Base-by-base conservation (phyloP, 1,139 yeast genomes). In the Torulaspora globosa region DNA sequence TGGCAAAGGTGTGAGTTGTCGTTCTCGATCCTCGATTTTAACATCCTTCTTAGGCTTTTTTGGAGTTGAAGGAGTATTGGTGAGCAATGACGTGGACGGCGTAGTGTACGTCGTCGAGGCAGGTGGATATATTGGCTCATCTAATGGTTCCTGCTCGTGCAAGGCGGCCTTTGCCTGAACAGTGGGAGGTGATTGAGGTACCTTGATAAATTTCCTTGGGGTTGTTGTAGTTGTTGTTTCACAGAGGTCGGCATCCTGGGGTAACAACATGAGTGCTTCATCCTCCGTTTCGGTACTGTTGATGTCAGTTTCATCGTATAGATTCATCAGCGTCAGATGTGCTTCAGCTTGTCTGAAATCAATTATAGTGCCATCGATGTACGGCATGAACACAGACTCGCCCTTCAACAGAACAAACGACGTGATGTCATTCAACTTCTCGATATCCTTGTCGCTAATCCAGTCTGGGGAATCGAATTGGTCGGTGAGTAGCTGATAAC, bases 321-420 rank as follows among this genome's bases (percentile, higher is more conserved):
- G 14, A 11, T 47, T 37, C 37, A 45, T 48, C 42, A 48, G 9
- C 4, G 44, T 41, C 32, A 51, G 32, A 26, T 46, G 36, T 14
- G 56, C 53, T 43, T 55, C 58, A 5, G 54, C 59, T 31, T 60
- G 68, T 52, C 82, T 76, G 43, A 83, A 72, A 60, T 82, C 85
- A 47, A 83, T 58, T 34, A 78, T 65, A 8, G 82, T 69, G 42
- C 78, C 78, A 48, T 71, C 65, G 43, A 79, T 69, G 47, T 72
- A 70, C 2, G 88, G 89, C 60, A 84, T 66, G 1, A 70, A 66
- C 14, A 82, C 71, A 4, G 75, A 69, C 62, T 84, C 90, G 49
- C 71, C 72, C 44, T 75, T 70, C 48, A 74, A 67, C 43, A 84
- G 71, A 34, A 74, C 72, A 51, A 84, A 77, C 49, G 82, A 84